These are phyloP conservation scores for Nicotiana sylvestris DNA, from an alignment of 257 asterid genomes.

Conservation along the genomic window DNA sequence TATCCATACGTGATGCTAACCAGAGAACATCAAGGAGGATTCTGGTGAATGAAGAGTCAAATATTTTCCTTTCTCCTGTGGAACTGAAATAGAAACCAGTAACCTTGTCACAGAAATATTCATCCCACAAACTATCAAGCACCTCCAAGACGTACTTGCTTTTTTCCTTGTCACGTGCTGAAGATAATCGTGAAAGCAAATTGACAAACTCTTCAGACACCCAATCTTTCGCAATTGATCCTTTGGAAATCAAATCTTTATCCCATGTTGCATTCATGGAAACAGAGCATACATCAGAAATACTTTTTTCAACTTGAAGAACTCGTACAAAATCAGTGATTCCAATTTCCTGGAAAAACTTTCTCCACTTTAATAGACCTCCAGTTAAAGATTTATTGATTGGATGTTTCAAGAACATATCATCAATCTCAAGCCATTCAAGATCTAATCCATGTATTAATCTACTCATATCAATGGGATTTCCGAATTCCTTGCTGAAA, in stretches of 20 bases:
- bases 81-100: slow-evolving; percentile 40
- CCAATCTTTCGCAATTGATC: slow-evolving; percentile 56
- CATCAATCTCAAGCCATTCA: slow-evolving; percentile 69
- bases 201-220: slow-evolving; percentile 63
- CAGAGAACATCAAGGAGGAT: slow-evolving; percentile 56
- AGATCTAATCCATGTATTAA: slow-evolving; percentile 53
- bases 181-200: slow-evolving; percentile 50
- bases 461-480: slow-evolving; percentile 53
- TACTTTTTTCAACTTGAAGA: slow-evolving; percentile 54
- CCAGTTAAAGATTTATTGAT: slow-evolving; percentile 54
- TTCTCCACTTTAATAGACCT: slow-evolving; percentile 78
- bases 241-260: slow-evolving; percentile 29
- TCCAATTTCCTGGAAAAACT: slow-evolving; percentile 69
- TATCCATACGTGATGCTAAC: slow-evolving; percentile 54
- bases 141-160: slow-evolving; percentile 69
- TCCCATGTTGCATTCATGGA: slow-evolving; percentile 28
- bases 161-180: slow-evolving; percentile 48
- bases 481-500: slow-evolving; percentile 59
- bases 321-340: slow-evolving; percentile 79
- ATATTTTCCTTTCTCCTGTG: slow-evolving; percentile 43
- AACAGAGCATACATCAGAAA: slow-evolving; percentile 34
- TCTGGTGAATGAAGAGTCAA: slow-evolving; percentile 53
- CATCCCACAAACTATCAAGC: slow-evolving; percentile 86
- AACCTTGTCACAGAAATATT: slow-evolving; percentile 56
- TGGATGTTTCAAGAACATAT: slow-evolving; percentile 62